phyloP scores from a whole-genome alignment of 1,284 basidiomycete species.

The Cryptococcus sp. region DNA sequence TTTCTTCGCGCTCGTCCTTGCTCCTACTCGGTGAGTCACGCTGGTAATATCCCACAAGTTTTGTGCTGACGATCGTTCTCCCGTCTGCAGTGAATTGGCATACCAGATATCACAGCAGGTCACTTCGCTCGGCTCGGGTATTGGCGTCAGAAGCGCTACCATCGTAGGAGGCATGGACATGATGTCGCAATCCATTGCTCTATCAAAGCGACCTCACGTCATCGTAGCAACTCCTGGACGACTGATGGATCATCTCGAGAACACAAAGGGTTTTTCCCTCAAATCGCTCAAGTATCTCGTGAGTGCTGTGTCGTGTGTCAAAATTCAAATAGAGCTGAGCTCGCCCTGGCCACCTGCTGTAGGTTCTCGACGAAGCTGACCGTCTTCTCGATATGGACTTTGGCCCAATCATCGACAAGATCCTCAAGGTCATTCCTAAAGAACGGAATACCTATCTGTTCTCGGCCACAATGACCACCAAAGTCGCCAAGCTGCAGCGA shows the following conservation, averaged over 20 bases:
- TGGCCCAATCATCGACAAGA: constrained; percentile 94
- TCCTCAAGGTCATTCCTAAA: constrained; percentile 91
- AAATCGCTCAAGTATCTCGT: constrained; percentile 87
- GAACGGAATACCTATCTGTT: constrained; percentile 96
- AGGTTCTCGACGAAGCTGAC: constrained; percentile 98
- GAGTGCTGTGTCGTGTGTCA: constrained; percentile 36
- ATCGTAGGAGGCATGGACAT: constrained; percentile 96
- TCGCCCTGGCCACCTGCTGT: background rate
- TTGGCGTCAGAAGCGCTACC: constrained; percentile 87
- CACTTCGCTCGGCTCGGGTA: constrained; percentile 86
- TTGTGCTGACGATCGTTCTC: too few relatives aligned
- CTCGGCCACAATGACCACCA: constrained; percentile 99
- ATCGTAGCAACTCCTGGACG: constrained; percentile 98
- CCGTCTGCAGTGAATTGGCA: constrained; percentile 74
- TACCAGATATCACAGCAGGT: constrained; percentile 98
- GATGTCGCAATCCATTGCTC: constrained; percentile 87
- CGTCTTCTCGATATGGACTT: constrained; percentile 97
- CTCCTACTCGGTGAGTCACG: constrained; percentile 70
- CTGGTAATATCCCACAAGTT: constrained; percentile 1
- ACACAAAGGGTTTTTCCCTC: constrained; percentile 96
- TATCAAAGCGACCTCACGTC: constrained; percentile 90
- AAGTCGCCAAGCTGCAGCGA: constrained; percentile 94
- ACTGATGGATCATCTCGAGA: constrained; percentile 92
- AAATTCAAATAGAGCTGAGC: background rate
- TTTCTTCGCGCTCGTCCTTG: constrained; percentile 89